A percentile compares a stretch with the other conserved stretches of the same genome.
Evolutionary conservation across 2,329 filamentous ascomycete genomes (phyloP).

Genomic region (Fusarium praegraminearum): DNA sequence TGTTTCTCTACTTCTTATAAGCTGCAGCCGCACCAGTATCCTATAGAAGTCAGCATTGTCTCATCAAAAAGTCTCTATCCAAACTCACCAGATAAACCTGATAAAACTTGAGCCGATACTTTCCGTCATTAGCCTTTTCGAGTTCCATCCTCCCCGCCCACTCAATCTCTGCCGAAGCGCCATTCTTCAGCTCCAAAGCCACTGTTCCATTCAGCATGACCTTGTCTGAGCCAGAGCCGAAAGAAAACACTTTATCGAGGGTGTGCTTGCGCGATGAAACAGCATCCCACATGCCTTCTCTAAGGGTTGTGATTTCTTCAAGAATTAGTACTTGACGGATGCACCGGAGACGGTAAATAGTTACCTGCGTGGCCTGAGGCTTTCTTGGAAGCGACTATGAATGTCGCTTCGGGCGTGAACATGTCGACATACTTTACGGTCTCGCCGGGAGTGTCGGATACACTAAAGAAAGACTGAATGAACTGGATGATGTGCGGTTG

Average conservation of each 20-base stretch:
- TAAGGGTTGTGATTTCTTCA: constrained; percentile 31
- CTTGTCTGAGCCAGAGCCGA: constrained; percentile 25
- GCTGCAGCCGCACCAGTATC: constrained; percentile 33
- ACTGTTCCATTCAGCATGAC: constrained; percentile 37
- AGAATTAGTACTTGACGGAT: neutral
- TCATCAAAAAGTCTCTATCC: accelerated
- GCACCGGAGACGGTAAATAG: too few relatives aligned
- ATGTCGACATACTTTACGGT: constrained; percentile 33
- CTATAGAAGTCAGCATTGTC: neutral
- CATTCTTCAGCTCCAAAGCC: constrained; percentile 35
- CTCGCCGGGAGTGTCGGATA: constrained; percentile 36
- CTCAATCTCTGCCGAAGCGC: constrained; percentile 31
- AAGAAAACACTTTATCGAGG: constrained; percentile 28
- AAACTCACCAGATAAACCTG: constrained; percentile 36
- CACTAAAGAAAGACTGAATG: constrained; percentile 23
- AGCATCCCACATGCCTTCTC: constrained; percentile 39
- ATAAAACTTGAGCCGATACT: constrained; percentile 37
- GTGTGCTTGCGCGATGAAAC: constrained; percentile 36
- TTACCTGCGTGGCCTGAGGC: constrained; percentile 25
- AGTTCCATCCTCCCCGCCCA: constrained; percentile 34
- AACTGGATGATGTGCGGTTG: constrained; percentile 28
- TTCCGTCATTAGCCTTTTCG: constrained; percentile 23
- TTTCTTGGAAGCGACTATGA: constrained; percentile 32
- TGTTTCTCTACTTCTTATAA: constrained; percentile 48
- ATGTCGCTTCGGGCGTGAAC: constrained; percentile 32